Evolutionary conservation across 2,329 filamentous ascomycete species (phyloP).

Genomic region (Cadophora luteo-olivacea): DNA sequence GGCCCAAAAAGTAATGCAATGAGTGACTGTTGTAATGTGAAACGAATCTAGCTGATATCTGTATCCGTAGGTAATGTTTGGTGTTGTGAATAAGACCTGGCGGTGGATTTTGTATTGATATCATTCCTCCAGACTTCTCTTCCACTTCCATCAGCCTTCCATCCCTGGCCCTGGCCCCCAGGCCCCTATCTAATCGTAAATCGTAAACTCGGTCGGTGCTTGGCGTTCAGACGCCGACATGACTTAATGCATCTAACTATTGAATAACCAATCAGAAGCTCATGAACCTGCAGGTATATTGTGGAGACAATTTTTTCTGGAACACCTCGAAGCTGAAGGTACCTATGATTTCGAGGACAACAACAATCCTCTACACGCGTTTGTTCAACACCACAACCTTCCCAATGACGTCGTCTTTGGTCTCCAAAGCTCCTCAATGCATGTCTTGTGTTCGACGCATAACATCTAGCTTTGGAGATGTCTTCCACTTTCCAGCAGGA

Average conservation of each 20-base stretch:
- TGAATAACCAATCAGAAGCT: neutral
- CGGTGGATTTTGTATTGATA: neutral
- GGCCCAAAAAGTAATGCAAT: neutral
- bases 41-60: neutral
- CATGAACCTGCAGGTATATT: neutral
- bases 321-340: slow-evolving; percentile 2
- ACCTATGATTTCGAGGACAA: neutral
- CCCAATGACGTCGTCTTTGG: slow-evolving; percentile 41
- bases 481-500: slow-evolving; percentile 29
- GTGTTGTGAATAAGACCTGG: neutral
- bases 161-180: neutral
- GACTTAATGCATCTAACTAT: neutral
- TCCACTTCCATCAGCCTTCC: neutral
- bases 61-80: too few species aligned
- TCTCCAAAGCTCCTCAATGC: slow-evolving; percentile 40
- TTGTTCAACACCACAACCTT: slow-evolving; percentile 21
- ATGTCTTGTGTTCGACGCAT: slow-evolving; percentile 41
- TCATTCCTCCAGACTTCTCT: too few species aligned
- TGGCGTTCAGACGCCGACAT: slow-evolving; percentile 8
- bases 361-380: neutral
- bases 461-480: slow-evolving; percentile 34
- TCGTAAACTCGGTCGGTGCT: slow-evolving; percentile 6
- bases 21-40: neutral
- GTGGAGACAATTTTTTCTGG: slow-evolving; percentile 11
- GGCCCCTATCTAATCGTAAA: slow-evolving; percentile 6